Percentiles rank a stretch among this genome's conserved stretches.
phyloP scores from a whole-genome alignment of 1,284 basidiomycete species.

The Rhodotorula sp. region DNA sequence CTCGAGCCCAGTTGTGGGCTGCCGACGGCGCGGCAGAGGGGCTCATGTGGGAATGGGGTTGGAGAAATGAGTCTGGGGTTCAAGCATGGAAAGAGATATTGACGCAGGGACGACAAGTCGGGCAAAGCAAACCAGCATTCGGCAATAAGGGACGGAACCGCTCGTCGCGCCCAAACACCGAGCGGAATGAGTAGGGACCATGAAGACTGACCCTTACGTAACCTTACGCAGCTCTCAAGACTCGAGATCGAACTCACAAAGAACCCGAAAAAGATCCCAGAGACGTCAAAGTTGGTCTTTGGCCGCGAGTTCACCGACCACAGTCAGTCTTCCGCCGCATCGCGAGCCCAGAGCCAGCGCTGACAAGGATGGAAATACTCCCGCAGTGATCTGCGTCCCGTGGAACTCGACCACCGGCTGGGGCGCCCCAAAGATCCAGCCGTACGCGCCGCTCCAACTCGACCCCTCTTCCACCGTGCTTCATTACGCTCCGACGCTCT shows the following conservation, averaged over 20 bases:
- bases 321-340: conserved; percentile 49
- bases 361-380: background rate
- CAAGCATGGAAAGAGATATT: too few species aligned
- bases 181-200: too few species aligned
- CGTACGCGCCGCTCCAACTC: conserved; percentile 74
- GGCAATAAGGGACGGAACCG: background rate
- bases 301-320: conserved; percentile 74
- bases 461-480: conserved; percentile 80
- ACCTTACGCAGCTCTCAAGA: conserved; percentile 20
- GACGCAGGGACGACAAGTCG: too few species aligned
- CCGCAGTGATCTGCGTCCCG: conserved; percentile 69
- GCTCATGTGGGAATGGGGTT: background rate
- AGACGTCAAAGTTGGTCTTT: conserved; percentile 47
- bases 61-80: background rate
- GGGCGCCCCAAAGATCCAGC: conserved; percentile 78
- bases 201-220: background rate
- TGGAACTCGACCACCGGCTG: conserved; percentile 75
- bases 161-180: too few species aligned
- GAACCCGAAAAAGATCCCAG: conserved; percentile 33
- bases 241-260: conserved; percentile 33
- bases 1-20: too few species aligned
- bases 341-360: too few species aligned
- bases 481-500: conserved; percentile 86
- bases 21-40: background rate
- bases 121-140: too few species aligned